Percentiles rank a stretch among this genome's conserved stretches.
These are phyloP conservation scores for Galium porrigens DNA, from an alignment of 305 asterid species.

Conservation along the genomic window DNA sequence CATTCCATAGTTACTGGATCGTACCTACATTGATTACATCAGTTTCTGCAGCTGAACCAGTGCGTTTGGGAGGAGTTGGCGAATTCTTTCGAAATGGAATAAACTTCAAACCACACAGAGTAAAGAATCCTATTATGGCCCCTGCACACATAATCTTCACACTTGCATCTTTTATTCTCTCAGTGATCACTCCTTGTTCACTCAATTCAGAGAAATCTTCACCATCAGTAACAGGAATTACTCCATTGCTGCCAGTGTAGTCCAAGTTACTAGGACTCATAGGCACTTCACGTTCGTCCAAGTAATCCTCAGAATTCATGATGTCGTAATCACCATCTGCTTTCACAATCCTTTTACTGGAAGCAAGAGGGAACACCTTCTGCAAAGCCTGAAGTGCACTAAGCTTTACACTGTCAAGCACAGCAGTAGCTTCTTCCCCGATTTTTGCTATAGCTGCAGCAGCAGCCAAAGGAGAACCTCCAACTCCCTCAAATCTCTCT, in stretches of 20 bases:
- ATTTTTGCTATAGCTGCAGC: constrained; percentile 91
- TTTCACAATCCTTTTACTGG: constrained; percentile 33
- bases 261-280: constrained; percentile 24
- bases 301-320: constrained; percentile 22
- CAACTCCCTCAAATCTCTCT: constrained; percentile 73
- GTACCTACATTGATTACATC: constrained; percentile 71
- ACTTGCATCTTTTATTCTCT: constrained; percentile 46
- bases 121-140: constrained; percentile 58
- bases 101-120: constrained; percentile 56
- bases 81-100: constrained; percentile 33
- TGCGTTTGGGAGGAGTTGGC: constrained; percentile 28
- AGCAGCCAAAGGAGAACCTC: constrained; percentile 86
- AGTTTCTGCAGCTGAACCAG: constrained; percentile 34
- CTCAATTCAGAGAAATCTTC: constrained; percentile 24
- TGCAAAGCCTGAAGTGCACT: constrained; percentile 73
- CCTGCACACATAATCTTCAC: constrained; percentile 82
- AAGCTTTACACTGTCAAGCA: constrained; percentile 67
- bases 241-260: constrained; percentile 20
- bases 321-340: constrained; percentile 28
- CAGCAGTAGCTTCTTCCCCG: constrained; percentile 94
- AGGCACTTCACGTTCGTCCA: constrained; percentile 23
- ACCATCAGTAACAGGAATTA: constrained; percentile 25
- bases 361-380: constrained; percentile 65
- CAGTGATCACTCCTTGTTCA: constrained; percentile 50
- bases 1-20: constrained; percentile 19